Conservation (phyloP, 305 asterid genomes). For the Fraxinus floribunda region DNA sequence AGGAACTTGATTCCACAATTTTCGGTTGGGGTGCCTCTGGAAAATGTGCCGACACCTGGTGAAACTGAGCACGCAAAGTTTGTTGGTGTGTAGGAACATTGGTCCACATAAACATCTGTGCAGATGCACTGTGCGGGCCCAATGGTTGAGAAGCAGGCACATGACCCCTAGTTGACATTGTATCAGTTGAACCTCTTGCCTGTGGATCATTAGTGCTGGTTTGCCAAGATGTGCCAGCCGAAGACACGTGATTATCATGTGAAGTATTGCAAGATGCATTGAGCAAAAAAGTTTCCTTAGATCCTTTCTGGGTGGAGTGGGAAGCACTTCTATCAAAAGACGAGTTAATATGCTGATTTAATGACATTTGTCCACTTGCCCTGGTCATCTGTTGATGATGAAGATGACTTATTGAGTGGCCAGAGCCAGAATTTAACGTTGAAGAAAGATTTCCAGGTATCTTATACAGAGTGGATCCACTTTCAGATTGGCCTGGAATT, state of each 20-base stretch:
- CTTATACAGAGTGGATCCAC: conserved; percentile 33
- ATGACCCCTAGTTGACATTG: conserved; percentile 29
- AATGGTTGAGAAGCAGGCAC: conserved; percentile 35
- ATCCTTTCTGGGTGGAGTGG: conserved; percentile 40
- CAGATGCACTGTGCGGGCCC: conserved; percentile 38
- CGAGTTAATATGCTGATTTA: conserved; percentile 30
- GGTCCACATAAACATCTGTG: conserved; percentile 39
- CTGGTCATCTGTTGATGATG: conserved; percentile 43
- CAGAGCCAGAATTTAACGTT: conserved; percentile 43
- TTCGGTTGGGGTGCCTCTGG: conserved; percentile 43
- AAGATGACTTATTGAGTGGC: conserved; percentile 41
- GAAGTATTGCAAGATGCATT: conserved; percentile 37
- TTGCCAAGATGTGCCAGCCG: conserved; percentile 29
- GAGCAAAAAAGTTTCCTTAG: conserved; percentile 38
- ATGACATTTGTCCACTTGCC: conserved; percentile 42
- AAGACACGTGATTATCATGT: conserved; percentile 31
- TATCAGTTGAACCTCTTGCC: conserved; percentile 35
- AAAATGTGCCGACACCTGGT: conserved; percentile 37
- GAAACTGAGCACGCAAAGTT: conserved; percentile 33
- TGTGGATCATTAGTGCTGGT: conserved; percentile 32
- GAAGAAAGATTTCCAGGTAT: conserved; percentile 47
- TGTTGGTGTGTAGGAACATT: conserved; percentile 47
- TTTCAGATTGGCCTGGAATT: conserved; percentile 29
- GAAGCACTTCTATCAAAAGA: conserved; percentile 34
- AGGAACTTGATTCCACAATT: conserved; percentile 52